Evolutionary conservation across 2,329 filamentous ascomycete genomes (phyloP), one percentile per base, ranked within the genome.

Genomic region (Phoma sp.): DNA sequence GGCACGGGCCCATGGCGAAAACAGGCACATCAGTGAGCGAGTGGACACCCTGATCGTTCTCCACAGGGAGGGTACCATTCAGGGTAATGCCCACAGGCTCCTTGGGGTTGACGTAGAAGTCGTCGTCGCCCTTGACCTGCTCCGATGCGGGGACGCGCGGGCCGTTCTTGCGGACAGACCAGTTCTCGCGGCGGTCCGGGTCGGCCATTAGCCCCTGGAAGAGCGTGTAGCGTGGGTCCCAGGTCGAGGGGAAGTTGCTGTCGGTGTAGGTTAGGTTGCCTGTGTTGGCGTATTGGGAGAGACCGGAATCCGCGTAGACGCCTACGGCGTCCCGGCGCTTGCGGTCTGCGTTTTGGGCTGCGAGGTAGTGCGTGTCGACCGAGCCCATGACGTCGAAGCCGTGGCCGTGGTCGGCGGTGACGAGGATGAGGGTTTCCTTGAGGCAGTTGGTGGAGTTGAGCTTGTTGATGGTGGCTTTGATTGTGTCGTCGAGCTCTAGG

Each of bases 391-490:
- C 91, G 64, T 93, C 91, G 71, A 96, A 96, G 50, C 91, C 91
- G 77, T 96, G 91, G 37, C 91, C 91, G 79, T 95, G 91, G 69
- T 96, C 90, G n/a, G 90, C 89, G 3, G 90, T 91, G 43, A 95
- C 89, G 44, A 96, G 72, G 60, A 96, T 81, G 3, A 93, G 83
- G 1, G 91, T 96, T 57, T 92, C 85, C 8, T 93, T 84, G 29
- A 92, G 82, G 51, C 86, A 82, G 53, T 83, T 83, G 6, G 91
- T 79, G 29, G 82, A 77, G 65, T 85, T 80, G 38, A 96, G 86
- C 69, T 90, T 87, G 41, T 81, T 81, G 48, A 93, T 81, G 3
- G 90, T 91, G 14, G 89, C 89, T 47, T 86, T 86, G 63, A 96
- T 79, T 4, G 91, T 92, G 75, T 96, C 90, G 69, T 96, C 90